Evolutionary conservation across 208 protist genomes (phyloP), one percentile per base, ranked within the genome.

Genomic region (Leishmania gerbilli): DNA sequence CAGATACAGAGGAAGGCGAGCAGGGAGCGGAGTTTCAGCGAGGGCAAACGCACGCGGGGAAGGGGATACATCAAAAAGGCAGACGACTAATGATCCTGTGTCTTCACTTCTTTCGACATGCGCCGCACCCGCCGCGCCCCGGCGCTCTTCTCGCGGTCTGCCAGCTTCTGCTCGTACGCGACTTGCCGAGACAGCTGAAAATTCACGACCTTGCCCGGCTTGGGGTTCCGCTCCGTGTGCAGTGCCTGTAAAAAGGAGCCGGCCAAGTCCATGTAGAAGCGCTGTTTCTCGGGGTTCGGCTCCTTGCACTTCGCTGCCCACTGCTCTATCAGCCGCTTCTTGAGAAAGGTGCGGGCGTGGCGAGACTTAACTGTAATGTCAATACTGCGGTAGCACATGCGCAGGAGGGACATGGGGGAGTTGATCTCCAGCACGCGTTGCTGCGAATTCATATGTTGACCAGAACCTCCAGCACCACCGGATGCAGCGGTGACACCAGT

Each of bases 321-420:
- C 75, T 95, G 87, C 71, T 92, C 84, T 19, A 98, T 93, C 40
- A 98, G 84, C 4, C 88, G 91, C 79, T 92, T 93, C 82, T 95
- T 94, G 34, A 98, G 81, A 85, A 96, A 98, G 58, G 83, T 89
- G 71, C 95, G 91, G 8, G 92, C 95, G 84, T 96, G 93, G 78
- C 95, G 88, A 24, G 93, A 96, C 79, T 96, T 95, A 51, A 98
- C 93, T 34, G 79, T 85, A 62, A 98, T 96, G 87, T 98, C 95
- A 71, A 98, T 96, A 74, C 91, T 95, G n/a, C 93, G 91, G 86
- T 96, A 96, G 87, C 93, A 96, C 95, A 98, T 98, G 31, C 95
- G 90, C n/a, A 98, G 89, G 17, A 98, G 80, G 24, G 91, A 91
- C 64, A 91, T 85, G 17, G 95, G 88, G 3, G 95, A 96, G 64